Conservation (phyloP, 306 rosid species). For the Casuarina cunninghamiana region DNA sequence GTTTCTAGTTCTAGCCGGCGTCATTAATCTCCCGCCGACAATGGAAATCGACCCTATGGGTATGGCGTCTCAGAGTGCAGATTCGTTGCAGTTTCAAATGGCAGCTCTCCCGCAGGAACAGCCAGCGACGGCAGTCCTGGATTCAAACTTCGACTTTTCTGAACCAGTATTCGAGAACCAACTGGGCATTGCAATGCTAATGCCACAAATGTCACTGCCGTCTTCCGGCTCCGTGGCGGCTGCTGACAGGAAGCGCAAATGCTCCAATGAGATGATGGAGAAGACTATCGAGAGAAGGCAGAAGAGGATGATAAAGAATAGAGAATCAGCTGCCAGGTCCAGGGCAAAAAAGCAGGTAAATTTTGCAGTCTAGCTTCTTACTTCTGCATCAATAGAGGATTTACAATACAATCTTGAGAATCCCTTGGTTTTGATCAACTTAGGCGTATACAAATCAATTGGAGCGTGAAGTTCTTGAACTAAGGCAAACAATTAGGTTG, state of each 20-base stretch:
- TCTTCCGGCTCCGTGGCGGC: slow-evolving; percentile 37
- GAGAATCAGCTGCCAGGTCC: slow-evolving; percentile 73
- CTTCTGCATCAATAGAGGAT: background rate
- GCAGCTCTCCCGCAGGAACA: slow-evolving; percentile 17
- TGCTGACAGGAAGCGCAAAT: slow-evolving; percentile 26
- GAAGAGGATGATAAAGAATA: slow-evolving; percentile 70
- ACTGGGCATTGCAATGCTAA: slow-evolving; percentile 26
- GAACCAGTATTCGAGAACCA: slow-evolving; percentile 36
- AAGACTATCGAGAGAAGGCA: slow-evolving; percentile 47
- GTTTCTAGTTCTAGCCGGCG: slow-evolving; percentile 29
- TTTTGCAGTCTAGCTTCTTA: background rate
- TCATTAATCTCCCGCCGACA: slow-evolving; percentile 14
- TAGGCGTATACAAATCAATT: slow-evolving; percentile 54
- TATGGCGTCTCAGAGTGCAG: slow-evolving; percentile 26
- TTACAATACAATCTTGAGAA: slow-evolving; percentile 5
- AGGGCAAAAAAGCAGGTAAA: slow-evolving; percentile 73
- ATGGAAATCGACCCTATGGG: slow-evolving; percentile 35
- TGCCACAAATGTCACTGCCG: slow-evolving; percentile 26
- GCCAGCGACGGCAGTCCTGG: background rate
- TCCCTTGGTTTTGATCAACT: slow-evolving; percentile 21
- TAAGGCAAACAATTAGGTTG: slow-evolving; percentile 32
- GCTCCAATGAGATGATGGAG: slow-evolving; percentile 42
- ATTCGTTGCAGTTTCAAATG: slow-evolving; percentile 50
- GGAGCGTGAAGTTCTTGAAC: slow-evolving; percentile 36
- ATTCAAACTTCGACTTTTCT: slow-evolving; percentile 18